Percentiles rank a stretch among this genome's conserved stretches.
These are phyloP conservation scores for Fusarium anguioides DNA, from an alignment of 2,329 filamentous ascomycete species.

Conservation along the genomic window DNA sequence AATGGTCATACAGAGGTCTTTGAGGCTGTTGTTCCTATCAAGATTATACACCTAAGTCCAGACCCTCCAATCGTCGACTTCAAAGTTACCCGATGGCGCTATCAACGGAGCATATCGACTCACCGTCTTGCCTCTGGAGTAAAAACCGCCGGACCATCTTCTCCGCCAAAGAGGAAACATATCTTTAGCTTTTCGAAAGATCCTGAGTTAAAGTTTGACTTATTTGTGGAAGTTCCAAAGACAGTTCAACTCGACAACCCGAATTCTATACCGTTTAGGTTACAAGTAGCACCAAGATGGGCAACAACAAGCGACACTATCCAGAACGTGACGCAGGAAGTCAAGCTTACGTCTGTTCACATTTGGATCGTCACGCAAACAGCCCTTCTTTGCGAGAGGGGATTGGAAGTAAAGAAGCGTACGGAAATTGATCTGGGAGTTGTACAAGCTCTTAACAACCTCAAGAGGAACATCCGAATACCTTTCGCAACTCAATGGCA, in stretches of 20 bases:
- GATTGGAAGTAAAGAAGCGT: background rate
- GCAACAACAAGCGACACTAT: slow-evolving; percentile 28
- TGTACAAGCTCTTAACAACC: rapidly evolving
- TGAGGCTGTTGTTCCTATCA: slow-evolving; percentile 41
- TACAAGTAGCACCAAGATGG: slow-evolving; percentile 28
- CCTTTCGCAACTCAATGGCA: background rate
- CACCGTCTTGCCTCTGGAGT: slow-evolving; percentile 49
- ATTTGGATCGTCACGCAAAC: slow-evolving; percentile 8
- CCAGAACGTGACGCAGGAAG: slow-evolving; percentile 7
- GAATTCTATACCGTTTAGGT: slow-evolving; percentile 32
- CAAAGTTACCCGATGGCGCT: background rate
- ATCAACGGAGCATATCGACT: slow-evolving; percentile 9
- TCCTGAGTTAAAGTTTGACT: slow-evolving; percentile 44
- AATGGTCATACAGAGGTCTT: background rate
- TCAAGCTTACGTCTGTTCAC: slow-evolving; percentile 23
- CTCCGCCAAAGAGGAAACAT: slow-evolving; percentile 49
- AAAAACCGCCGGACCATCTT: slow-evolving; percentile 42
- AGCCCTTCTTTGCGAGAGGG: background rate
- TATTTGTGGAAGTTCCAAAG: slow-evolving; percentile 44
- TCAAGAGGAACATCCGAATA: background rate
- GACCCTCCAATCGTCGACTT: slow-evolving; percentile 37
- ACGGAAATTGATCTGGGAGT: slow-evolving; percentile 6
- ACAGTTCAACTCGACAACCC: slow-evolving; percentile 48
- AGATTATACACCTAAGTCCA: slow-evolving; percentile 7
- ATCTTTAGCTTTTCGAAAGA: slow-evolving; percentile 50